Evolutionary conservation across 345 rosid species (phyloP).

Genomic region (Rubroshorea leprosula): DNA sequence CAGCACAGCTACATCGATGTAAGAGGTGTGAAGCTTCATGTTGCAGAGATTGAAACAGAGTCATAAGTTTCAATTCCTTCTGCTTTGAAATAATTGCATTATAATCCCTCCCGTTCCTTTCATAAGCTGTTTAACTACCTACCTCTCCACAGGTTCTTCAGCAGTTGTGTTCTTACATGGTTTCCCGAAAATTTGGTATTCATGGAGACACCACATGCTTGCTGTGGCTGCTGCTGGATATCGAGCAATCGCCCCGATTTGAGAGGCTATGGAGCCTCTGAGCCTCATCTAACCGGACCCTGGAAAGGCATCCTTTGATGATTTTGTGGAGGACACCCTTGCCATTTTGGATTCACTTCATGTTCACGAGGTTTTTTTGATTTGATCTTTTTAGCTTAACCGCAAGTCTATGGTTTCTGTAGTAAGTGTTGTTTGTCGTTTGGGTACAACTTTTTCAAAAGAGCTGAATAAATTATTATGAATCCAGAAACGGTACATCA

Average conservation of each 20-base stretch:
- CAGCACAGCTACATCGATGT: slow-evolving; percentile 34
- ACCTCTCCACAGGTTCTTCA: slow-evolving; percentile 15
- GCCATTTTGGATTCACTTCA: slow-evolving; percentile 26
- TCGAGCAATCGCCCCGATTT: slow-evolving; percentile 35
- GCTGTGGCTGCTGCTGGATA: slow-evolving; percentile 29
- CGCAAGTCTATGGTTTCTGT: too few relatives aligned
- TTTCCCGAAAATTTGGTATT: slow-evolving; percentile 40
- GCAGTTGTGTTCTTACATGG: slow-evolving; percentile 38
- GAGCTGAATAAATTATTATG: too few relatives aligned
- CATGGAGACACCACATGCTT: slow-evolving; percentile 44
- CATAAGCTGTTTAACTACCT: not conserved
- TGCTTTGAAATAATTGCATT: not conserved
- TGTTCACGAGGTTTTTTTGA: slow-evolving; percentile 19
- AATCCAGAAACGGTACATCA: too few relatives aligned
- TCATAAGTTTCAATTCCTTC: not conserved
- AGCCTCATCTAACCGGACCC: slow-evolving; percentile 21
- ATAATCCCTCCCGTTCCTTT: not conserved
- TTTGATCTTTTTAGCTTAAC: too few relatives aligned
- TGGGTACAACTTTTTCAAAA: too few relatives aligned
- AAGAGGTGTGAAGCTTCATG: slow-evolving; percentile 40
- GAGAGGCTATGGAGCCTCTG: slow-evolving; percentile 35
- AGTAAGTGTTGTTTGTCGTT: too few relatives aligned
- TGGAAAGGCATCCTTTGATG: slow-evolving; percentile 25
- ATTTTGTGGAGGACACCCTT: slow-evolving; percentile 29
- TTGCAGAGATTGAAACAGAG: slow-evolving; percentile 46